Evolutionary conservation across 116 monocot species (phyloP).

Genomic region (Posidonia oceanica): DNA sequence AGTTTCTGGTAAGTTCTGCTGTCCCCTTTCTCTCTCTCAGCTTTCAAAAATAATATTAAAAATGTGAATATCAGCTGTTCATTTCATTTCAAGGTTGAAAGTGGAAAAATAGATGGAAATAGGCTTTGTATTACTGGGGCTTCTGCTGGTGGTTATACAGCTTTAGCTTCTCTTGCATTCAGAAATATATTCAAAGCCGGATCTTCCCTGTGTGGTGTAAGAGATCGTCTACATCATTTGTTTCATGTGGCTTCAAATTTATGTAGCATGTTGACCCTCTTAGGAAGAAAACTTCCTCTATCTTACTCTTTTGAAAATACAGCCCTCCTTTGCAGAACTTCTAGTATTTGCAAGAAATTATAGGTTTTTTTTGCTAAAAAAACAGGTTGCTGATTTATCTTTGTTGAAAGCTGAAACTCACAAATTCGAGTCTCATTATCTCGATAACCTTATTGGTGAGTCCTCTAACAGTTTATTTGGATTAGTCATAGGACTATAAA

Average conservation of each 20-base stretch:
- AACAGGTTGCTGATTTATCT: slow-evolving; percentile 80
- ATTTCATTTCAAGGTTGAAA: slow-evolving; percentile 40
- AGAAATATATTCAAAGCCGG: slow-evolving; percentile 82
- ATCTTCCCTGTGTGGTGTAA: slow-evolving; percentile 87
- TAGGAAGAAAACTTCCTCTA: not conserved
- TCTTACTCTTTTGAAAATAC: not conserved
- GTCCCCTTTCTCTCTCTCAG: not conserved
- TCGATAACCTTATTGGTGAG: slow-evolving; percentile 90
- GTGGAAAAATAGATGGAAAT: slow-evolving; percentile 65
- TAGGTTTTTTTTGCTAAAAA: not conserved
- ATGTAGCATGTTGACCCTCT: not conserved
- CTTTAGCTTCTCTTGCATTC: slow-evolving; percentile 89
- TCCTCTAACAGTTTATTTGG: not conserved
- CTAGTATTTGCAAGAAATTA: not conserved
- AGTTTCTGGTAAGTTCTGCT: slow-evolving; percentile 44
- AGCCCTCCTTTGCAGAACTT: not conserved
- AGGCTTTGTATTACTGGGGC: slow-evolving; percentile 78
- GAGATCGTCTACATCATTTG: slow-evolving; percentile 9
- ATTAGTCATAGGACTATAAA: not conserved
- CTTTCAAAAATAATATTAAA: not conserved
- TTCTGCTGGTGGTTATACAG: slow-evolving; percentile 96
- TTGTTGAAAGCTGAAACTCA: slow-evolving; percentile 64
- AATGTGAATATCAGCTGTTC: slow-evolving; percentile 1
- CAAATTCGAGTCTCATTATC: slow-evolving; percentile 88
- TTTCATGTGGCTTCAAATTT: too few species aligned